These are phyloP conservation scores for Podospora bellae-mahoneyi DNA, from an alignment of 495 filamentous ascomycete species.

Conservation along the genomic window DNA sequence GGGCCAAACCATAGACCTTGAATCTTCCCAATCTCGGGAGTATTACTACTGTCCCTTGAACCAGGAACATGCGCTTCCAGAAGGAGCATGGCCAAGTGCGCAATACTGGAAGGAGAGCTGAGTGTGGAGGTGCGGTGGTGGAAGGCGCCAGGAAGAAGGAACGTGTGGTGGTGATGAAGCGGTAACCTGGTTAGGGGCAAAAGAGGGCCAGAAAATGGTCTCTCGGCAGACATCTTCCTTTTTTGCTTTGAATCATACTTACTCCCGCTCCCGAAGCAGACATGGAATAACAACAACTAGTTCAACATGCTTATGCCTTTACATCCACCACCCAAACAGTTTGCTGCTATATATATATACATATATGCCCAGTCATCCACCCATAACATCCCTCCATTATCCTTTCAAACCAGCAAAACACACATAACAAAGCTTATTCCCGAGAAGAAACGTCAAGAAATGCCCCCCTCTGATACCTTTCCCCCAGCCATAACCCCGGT, in stretches of 20 bases:
- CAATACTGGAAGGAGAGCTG: no score
- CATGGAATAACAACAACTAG: not conserved
- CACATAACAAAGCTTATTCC: not conserved
- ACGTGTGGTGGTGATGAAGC: no score
- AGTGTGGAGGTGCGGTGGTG: no score
- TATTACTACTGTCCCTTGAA: no score
- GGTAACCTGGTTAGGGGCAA: no score
- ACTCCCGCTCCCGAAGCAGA: not conserved
- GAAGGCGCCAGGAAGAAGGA: not conserved
- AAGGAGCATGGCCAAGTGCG: no score
- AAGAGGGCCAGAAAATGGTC: not conserved
- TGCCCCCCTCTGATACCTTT: not conserved
- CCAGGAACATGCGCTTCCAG: no score
- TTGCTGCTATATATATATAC: not conserved
- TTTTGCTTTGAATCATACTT: not conserved
- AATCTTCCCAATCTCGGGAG: not conserved
- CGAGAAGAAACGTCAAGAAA: not conserved
- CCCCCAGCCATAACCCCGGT: not conserved
- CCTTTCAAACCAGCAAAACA: not conserved
- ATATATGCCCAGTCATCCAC: not conserved
- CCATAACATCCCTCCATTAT: not conserved
- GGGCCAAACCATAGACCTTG: not conserved
- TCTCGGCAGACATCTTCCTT: not conserved
- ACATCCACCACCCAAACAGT: not conserved
- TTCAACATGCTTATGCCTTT: no score